These are phyloP conservation scores for Annona squamosa DNA, from an alignment of 164 flowering plant genomes.

Conservation along the genomic window DNA sequence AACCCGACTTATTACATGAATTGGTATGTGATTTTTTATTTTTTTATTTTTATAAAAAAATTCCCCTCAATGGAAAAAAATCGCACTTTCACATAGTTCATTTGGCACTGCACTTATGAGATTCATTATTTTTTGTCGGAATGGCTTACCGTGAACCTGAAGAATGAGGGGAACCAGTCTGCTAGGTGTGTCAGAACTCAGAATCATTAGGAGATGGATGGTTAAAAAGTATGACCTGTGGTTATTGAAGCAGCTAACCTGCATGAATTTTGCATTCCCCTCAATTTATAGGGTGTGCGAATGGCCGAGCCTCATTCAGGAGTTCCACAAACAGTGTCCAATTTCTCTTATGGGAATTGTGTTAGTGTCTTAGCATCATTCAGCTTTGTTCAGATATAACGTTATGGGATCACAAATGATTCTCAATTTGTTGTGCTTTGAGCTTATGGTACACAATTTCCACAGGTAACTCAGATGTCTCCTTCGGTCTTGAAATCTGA, in stretches of 20 bases:
- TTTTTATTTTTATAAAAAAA: not conserved
- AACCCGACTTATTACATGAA: constrained; percentile 69
- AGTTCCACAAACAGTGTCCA: not conserved
- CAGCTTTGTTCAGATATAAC: not conserved
- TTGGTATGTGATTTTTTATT: constrained; percentile 37
- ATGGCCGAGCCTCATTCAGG: not conserved
- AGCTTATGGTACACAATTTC: not conserved
- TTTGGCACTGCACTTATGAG: too few species aligned
- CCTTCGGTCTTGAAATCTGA: constrained; percentile 64
- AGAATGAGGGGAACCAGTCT: not conserved
- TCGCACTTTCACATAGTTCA: too few species aligned
- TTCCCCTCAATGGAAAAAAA: too few species aligned
- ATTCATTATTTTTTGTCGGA: too few species aligned
- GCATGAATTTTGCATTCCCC: not conserved
- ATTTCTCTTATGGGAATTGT: not conserved
- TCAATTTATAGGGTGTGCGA: not conserved
- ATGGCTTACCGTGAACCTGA: not conserved
- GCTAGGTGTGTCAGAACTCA: not conserved
- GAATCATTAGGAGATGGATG: not conserved
- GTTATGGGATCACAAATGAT: not conserved
- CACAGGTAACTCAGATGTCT: constrained; percentile 77
- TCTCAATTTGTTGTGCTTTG: not conserved
- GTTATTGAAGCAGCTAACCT: not conserved
- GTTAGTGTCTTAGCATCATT: not conserved
- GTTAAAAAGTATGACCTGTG: not conserved